Evolutionary conservation across 352 stramenopile species (phyloP).

Genomic region (Halophytophthora batemanensis): DNA sequence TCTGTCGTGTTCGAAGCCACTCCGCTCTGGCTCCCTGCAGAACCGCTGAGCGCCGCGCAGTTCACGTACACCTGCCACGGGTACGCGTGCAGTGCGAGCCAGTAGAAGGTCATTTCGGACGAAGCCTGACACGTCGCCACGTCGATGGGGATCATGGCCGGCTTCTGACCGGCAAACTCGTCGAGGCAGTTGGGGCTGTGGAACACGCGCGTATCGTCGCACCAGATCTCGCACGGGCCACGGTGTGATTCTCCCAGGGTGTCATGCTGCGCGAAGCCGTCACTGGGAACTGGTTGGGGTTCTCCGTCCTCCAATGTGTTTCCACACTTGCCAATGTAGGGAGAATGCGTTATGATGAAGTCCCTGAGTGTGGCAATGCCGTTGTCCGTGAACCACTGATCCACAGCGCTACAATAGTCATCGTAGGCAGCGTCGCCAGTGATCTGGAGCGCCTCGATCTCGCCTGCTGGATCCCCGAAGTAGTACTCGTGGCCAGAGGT

Average conservation of each 20-base stretch:
- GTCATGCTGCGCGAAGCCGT: slow-evolving; percentile 13
- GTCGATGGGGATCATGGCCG: slow-evolving; percentile 28
- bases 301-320: slow-evolving; percentile 11
- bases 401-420: slow-evolving; percentile 13
- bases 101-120: slow-evolving; percentile 26
- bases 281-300: slow-evolving; percentile 1
- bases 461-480: slow-evolving; percentile 10
- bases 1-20: slow-evolving; percentile 13
- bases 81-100: slow-evolving; percentile 29
- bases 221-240: slow-evolving; percentile 40
- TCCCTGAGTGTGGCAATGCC: slow-evolving; percentile 13
- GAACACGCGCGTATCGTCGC: slow-evolving; percentile 31
- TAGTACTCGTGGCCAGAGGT: slow-evolving; percentile 18
- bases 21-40: slow-evolving; percentile 7
- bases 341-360: slow-evolving; percentile 14
- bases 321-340: slow-evolving; percentile 11
- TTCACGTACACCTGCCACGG: slow-evolving; percentile 36
- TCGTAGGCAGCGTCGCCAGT: slow-evolving; percentile 10
- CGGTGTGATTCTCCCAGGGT: slow-evolving; percentile 22
- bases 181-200: slow-evolving; percentile 30
- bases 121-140: slow-evolving; percentile 16
- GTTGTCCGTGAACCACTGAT: slow-evolving; percentile 16
- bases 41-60: slow-evolving; percentile 20
- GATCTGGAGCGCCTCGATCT: slow-evolving; percentile 15
- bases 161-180: slow-evolving; percentile 22